Evolutionary conservation across 306 rosid species (phyloP), one percentile per base, ranked within the genome.

Genomic region (Luffa aegyptiaca): DNA sequence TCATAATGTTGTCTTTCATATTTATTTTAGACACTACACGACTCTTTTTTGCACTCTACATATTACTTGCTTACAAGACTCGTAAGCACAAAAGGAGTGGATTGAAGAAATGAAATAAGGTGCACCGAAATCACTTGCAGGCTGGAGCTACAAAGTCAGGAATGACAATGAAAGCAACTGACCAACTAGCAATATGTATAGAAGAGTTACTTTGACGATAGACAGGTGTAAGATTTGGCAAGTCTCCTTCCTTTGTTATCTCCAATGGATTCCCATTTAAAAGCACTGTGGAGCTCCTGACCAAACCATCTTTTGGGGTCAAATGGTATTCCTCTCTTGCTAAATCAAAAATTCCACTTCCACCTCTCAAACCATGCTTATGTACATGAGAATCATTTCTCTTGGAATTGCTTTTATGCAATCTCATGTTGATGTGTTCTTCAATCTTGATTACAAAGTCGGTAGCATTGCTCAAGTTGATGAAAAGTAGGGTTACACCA

Each of bases 301-400:
- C 82, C 81, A 84, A 10, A 35, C 82, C 85, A 6, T 85, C 83
- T 83, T 84, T 81, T 5, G 98, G 75, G 16, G 96, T 88, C 86
- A 92, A 82, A 79, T 85, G 92, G 76, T 92, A 93, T 79, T 93
- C 98, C 64, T 93, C 93, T 81, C 98, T 61, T 20, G 16, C 16
- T 11, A 11, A 2, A 14, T 52, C n/a, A 6, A 77, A 77, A n/a
- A 80, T 46, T 56, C 17, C 12, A 26, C 31, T 26, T 26, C 31
- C 31, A 26, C 31, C 31, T 26, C 31, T 26, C 31, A 26, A 26
- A 26, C 31, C 31, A 11, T 49, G 3, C 3, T 49, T 49, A 26
- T 26, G 31, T 49, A 49, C 2, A 16, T 11, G 55, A 10, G 55
- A 49, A 4, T 52, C 56, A 0, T 52, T 13, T 52, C n/a, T 18